Evolutionary conservation across 306 rosid species (phyloP), one percentile per base, ranked within the genome.

Genomic region (Cicer chorassanicum): DNA sequence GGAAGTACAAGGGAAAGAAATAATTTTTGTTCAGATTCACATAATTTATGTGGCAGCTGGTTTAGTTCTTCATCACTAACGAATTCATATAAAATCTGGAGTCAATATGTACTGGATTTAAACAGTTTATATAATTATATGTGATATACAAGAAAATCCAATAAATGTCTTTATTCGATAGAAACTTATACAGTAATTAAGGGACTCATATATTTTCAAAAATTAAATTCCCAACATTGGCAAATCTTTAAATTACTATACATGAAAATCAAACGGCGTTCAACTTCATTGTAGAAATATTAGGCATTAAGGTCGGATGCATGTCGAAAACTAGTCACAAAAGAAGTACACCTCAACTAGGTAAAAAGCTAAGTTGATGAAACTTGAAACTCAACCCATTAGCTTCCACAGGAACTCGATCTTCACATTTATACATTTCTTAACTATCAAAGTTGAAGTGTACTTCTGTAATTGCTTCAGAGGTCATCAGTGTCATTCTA

Each of bases 1-100:
- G 87, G 80, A 81, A 80, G 79, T 79, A 82, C 72, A 74, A 51
- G 50, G 44, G 46, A 60, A 60, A 34, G 11, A 78, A 51, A 70
- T 69, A 24, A 11, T 3, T 44, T 51, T 41, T 40, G 6, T 48
- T 73, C 80, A 81, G 71, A 69, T 68, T 76, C 34, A 19, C 38
- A 63, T 24, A 72, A 43, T 63, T 61, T 60, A 50, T 41, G 49
- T 8, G 48, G 59, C 49, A 76, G 34, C 14, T 57, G 49, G 49
- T 46, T 60, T 55, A 74, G 38, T 50, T 77, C 62, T 72, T 38
- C 29, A 67, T 38, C 29, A 67, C 19, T 36, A 53, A 75, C 18
- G 46, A 80, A 70, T 57, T 38, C 55, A 39, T 43, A 60, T 66
- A 70, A 29, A 68, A 74, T 54, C 19, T 62, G 71, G 66, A 64